These are phyloP conservation scores for Yamadazyma sp. DNA, from an alignment of 805 yeast genomes.

Conservation along the genomic window DNA sequence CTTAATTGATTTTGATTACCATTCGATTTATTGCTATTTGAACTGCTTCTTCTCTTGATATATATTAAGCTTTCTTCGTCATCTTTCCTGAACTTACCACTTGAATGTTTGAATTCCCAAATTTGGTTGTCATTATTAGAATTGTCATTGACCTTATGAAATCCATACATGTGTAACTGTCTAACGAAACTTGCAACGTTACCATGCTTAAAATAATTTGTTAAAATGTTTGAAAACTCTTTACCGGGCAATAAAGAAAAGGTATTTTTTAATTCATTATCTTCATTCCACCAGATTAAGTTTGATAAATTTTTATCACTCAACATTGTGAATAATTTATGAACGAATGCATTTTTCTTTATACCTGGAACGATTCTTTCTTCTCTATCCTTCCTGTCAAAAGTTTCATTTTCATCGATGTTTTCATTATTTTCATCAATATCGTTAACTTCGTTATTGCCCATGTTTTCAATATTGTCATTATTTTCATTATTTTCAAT, in stretches of 20 bases:
- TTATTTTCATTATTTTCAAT: no score
- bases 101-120: conserved; percentile 57
- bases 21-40: conserved; percentile 18
- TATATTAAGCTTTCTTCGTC: conserved; percentile 43
- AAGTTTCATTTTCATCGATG: no score
- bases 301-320: conserved; percentile 31
- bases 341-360: conserved; percentile 60
- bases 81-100: conserved; percentile 48
- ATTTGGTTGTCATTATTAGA: conserved; percentile 20
- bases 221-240: conserved; percentile 57
- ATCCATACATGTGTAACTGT: conserved; percentile 94
- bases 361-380: conserved; percentile 12
- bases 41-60: conserved; percentile 48
- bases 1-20: conserved; percentile 5
- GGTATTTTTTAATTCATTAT: conserved; percentile 46
- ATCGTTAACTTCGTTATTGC: no score
- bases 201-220: conserved; percentile 88
- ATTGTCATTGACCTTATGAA: conserved; percentile 71
- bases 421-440: no score
- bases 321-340: conserved; percentile 40
- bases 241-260: conserved; percentile 65
- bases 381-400: no score
- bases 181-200: conserved; percentile 91
- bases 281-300: conserved; percentile 43
- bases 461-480: no score